Percentiles rank a stretch among this genome's conserved stretches.
These are phyloP conservation scores for Hypoxylon sp. DNA, from an alignment of 2,329 filamentous ascomycete species.

Conservation along the genomic window DNA sequence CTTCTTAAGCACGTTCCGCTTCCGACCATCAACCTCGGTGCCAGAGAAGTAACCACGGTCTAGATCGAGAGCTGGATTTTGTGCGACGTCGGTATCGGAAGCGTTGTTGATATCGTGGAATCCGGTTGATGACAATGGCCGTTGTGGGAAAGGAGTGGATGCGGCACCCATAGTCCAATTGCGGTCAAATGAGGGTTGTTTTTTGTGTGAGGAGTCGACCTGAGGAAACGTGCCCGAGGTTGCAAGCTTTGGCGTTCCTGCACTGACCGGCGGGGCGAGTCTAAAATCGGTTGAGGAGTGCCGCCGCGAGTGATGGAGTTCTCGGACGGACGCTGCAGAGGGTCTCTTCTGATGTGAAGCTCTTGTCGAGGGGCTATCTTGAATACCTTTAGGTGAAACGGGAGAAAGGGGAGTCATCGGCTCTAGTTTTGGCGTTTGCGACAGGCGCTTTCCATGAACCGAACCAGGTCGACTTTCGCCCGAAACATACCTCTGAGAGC, in stretches of 20 bases:
- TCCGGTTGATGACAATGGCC: conserved; percentile 69
- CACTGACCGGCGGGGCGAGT: conserved; percentile 55
- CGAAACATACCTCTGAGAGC: conserved; percentile 60
- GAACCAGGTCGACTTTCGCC: conserved; percentile 64
- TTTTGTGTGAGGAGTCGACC: conserved; percentile 67
- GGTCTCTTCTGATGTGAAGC: conserved; percentile 71
- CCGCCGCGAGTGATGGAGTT: conserved; percentile 85
- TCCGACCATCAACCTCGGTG: conserved; percentile 80
- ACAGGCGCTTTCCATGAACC: conserved; percentile 64
- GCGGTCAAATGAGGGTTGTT: conserved; percentile 78
- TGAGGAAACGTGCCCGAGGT: conserved; percentile 62
- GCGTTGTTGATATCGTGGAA: conserved; percentile 61
- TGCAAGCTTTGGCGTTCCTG: conserved; percentile 61
- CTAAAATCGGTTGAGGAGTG: conserved; percentile 89
- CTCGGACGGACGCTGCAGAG: conserved; percentile 85
- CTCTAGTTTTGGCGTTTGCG: conserved; percentile 68
- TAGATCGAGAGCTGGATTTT: conserved; percentile 72
- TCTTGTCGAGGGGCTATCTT: conserved; percentile 64
- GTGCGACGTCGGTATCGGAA: conserved; percentile 57
- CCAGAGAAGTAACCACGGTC: conserved; percentile 96
- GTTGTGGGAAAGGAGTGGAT: conserved; percentile 57
- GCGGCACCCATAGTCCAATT: conserved; percentile 77
- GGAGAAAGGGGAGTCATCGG: conserved; percentile 61
- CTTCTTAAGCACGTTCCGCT: conserved; percentile 86
- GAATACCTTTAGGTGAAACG: conserved; percentile 57